Evolutionary conservation across 2,329 filamentous ascomycete species (phyloP).

Genomic region (Ascochyta lentis): DNA sequence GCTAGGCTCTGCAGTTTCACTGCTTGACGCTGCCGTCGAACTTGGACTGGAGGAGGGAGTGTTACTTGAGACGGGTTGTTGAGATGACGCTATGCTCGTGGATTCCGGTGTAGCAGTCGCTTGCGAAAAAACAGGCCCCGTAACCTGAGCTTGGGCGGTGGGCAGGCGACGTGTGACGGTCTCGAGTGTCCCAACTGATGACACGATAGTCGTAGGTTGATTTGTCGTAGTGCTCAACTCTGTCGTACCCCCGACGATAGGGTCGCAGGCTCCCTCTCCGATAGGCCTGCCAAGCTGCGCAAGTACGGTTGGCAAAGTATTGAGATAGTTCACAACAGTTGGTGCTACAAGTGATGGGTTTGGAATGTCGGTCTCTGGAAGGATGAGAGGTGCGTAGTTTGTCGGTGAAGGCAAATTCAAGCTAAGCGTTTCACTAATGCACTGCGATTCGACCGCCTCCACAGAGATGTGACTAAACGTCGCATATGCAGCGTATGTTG

Average conservation of each 20-base stretch:
- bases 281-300: constrained; percentile 40
- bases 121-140: constrained; percentile 1
- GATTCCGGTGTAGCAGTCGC: constrained; percentile 13
- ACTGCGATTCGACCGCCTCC: constrained; percentile 28
- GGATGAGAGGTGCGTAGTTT: constrained; percentile 32
- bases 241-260: constrained; percentile 25
- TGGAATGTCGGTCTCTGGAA: constrained; percentile 27
- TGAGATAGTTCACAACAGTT: constrained; percentile 40
- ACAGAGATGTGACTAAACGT: constrained; percentile 40
- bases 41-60: constrained; percentile 7
- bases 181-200: not conserved
- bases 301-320: constrained; percentile 35
- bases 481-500: constrained; percentile 39
- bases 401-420: constrained; percentile 39
- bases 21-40: constrained; percentile 19
- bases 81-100: constrained; percentile 9
- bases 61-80: constrained; percentile 1
- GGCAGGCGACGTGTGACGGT: constrained; percentile 9
- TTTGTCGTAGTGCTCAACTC: constrained; percentile 10
- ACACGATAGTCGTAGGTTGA: constrained; percentile 14
- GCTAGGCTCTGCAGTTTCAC: constrained; percentile 14
- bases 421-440: constrained; percentile 22
- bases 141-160: constrained; percentile 11
- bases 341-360: constrained; percentile 33
- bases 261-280: constrained; percentile 41